Conservation (phyloP, 2,329 filamentous ascomycete species). For the Chrysosporium keratinophilum region DNA sequence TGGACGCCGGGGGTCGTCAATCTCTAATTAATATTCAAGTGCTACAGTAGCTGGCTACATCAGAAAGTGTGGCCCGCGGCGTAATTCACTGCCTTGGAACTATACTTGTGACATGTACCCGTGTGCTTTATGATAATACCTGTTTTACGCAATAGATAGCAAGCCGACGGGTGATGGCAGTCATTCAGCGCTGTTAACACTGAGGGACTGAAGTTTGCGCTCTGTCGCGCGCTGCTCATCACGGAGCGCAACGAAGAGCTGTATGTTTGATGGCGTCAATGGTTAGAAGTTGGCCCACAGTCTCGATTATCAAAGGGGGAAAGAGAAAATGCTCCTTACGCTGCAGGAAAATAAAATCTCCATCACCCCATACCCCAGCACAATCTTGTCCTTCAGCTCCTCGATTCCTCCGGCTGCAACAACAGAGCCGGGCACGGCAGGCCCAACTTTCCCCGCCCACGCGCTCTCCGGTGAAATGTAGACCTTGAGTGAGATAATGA, state of each 20-base stretch:
- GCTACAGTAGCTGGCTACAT: too few species aligned
- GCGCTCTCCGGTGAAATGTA: constrained; percentile 26
- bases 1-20: too few species aligned
- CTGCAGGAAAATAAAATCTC: constrained; percentile 84
- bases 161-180: too few species aligned
- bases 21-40: too few species aligned
- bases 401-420: constrained; percentile 45
- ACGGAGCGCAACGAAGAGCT: constrained; percentile 8
- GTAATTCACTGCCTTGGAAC: too few species aligned
- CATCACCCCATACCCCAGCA: constrained; percentile 76
- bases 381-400: constrained; percentile 67
- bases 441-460: constrained; percentile 18
- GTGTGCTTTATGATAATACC: too few species aligned
- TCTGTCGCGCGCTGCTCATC: constrained; percentile 6
- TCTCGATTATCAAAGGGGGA: background rate
- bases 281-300: background rate
- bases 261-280: background rate
- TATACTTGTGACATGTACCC: too few species aligned
- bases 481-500: constrained; percentile 30
- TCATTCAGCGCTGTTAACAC: too few species aligned
- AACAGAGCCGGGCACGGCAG: background rate
- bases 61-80: too few species aligned
- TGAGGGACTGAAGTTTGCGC: background rate
- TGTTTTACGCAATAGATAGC: too few species aligned
- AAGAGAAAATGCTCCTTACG: constrained; percentile 38